Conservation (phyloP, 768 basidiomycete species). For the Kwoniella sp. region DNA sequence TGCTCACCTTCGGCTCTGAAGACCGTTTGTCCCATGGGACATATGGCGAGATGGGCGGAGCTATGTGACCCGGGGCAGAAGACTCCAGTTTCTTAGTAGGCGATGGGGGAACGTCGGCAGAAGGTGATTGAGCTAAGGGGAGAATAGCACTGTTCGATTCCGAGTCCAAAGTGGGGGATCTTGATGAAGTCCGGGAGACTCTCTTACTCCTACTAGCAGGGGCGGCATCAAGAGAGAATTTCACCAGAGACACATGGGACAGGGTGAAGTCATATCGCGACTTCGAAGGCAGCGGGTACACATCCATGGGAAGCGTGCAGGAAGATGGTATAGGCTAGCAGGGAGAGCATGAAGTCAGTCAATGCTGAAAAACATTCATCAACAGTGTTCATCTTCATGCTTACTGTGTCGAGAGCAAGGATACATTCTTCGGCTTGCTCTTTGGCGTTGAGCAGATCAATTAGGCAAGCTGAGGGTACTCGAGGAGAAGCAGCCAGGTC, state of each 20-base stretch:
- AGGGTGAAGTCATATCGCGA: background rate
- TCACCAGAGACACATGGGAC: background rate
- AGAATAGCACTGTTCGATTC: background rate
- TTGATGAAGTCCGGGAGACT: background rate
- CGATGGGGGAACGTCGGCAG: too few relatives aligned
- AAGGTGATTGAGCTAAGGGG: too few relatives aligned
- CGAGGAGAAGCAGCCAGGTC: background rate
- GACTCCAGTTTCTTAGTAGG: too few relatives aligned
- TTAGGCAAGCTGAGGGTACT: background rate
- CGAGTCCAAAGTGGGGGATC: background rate
- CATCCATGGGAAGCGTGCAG: background rate
- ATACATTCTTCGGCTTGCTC: background rate
- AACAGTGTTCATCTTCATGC: too few relatives aligned
- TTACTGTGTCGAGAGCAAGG: background rate
- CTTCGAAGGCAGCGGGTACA: background rate
- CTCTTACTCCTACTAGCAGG: background rate
- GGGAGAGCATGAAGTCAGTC: too few relatives aligned
- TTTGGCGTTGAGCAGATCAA: background rate
- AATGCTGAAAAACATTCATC: too few relatives aligned
- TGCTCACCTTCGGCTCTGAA: background rate
- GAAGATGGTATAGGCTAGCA: background rate
- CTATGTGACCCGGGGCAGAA: background rate
- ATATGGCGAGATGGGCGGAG: background rate
- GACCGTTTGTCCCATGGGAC: background rate
- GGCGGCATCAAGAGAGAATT: background rate